Conservation (phyloP, 2,329 filamentous ascomycete species). For the Alternaria conjuncta region DNA sequence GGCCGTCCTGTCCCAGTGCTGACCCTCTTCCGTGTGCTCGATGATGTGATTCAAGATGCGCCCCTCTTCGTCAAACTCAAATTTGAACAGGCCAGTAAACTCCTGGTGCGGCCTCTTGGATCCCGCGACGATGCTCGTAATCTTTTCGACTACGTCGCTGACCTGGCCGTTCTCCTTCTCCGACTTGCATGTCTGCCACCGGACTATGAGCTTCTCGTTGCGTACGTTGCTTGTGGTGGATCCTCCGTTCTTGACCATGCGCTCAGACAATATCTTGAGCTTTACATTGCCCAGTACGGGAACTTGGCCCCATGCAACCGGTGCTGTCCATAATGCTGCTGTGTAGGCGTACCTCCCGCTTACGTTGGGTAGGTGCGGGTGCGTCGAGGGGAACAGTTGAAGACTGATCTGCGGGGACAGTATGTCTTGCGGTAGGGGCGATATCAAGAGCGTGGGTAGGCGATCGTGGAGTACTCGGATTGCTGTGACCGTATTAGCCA, state of each 20-base stretch:
- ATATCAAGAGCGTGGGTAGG: slow-evolving; percentile 66
- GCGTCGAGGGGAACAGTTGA: slow-evolving; percentile 73
- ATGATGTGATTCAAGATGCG: slow-evolving; percentile 88
- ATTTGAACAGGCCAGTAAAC: slow-evolving; percentile 91
- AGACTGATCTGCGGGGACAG: slow-evolving; percentile 67
- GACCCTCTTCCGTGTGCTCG: slow-evolving; percentile 85
- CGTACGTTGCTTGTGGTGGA: slow-evolving; percentile 49
- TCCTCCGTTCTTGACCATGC: slow-evolving; percentile 71
- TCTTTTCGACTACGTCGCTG: slow-evolving; percentile 61
- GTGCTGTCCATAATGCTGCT: slow-evolving; percentile 93
- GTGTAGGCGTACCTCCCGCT: slow-evolving; percentile 89
- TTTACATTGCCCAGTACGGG: slow-evolving; percentile 90
- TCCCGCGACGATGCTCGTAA: slow-evolving; percentile 63
- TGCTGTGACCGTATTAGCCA: slow-evolving; percentile 49
- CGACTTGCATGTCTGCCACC: slow-evolving; percentile 77
- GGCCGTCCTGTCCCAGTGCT: slow-evolving; percentile 82
- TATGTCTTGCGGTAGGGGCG: slow-evolving; percentile 67
- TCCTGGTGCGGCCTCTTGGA: slow-evolving; percentile 61
- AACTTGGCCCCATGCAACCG: slow-evolving; percentile 92
- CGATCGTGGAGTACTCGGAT: slow-evolving; percentile 67
- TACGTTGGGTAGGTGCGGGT: slow-evolving; percentile 89
- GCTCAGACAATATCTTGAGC: slow-evolving; percentile 85
- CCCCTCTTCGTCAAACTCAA: slow-evolving; percentile 90
- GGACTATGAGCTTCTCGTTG: slow-evolving; percentile 85
- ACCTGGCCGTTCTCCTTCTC: slow-evolving; percentile 53